Conservation (phyloP, 2,329 filamentous ascomycete genomes). For the Hypoxylon sp. region DNA sequence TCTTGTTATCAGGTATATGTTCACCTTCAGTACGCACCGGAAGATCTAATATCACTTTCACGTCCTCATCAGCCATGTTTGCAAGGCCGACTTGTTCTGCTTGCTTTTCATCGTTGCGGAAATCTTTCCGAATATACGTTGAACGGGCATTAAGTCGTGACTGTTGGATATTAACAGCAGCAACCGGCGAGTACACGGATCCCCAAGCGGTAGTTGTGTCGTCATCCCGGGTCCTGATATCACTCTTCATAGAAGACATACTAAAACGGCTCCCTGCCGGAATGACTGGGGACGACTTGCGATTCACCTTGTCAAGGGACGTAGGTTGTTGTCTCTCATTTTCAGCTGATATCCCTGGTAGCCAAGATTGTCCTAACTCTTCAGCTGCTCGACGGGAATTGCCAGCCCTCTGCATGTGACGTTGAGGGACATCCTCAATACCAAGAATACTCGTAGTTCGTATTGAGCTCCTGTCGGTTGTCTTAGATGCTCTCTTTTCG, state of each 20-base stretch:
- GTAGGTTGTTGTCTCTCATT: slow-evolving; percentile 25
- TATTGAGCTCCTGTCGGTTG: slow-evolving; percentile 57
- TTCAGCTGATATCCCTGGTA: slow-evolving; percentile 55
- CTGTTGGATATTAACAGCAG: slow-evolving; percentile 62
- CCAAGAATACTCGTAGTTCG: slow-evolving; percentile 61
- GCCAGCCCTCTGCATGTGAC: slow-evolving; percentile 48
- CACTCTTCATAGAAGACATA: slow-evolving; percentile 57
- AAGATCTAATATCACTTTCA: slow-evolving; percentile 64
- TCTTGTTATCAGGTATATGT: slow-evolving; percentile 49
- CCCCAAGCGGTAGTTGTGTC: slow-evolving; percentile 64
- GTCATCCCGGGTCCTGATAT: slow-evolving; percentile 57
- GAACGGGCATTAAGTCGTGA: slow-evolving; percentile 60
- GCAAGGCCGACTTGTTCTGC: slow-evolving; percentile 3
- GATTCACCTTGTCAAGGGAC: slow-evolving; percentile 56
- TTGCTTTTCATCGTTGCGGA: slow-evolving; percentile 33
- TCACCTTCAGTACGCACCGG: slow-evolving; percentile 44
- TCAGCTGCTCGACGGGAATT: slow-evolving; percentile 49
- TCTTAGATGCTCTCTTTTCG: slow-evolving; percentile 49
- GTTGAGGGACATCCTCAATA: slow-evolving; percentile 54
- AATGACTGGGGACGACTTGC: slow-evolving; percentile 67
- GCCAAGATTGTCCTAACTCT: slow-evolving; percentile 58
- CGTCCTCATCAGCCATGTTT: slow-evolving; percentile 53
- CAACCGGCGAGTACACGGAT: slow-evolving; percentile 65
- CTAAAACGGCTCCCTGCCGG: slow-evolving; percentile 58
- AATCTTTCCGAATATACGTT: slow-evolving; percentile 58